A percentile compares a stretch with the other conserved stretches of the same genome.
Evolutionary conservation across 2,329 filamentous ascomycete genomes (phyloP).

Genomic region (Myotisia sp.): DNA sequence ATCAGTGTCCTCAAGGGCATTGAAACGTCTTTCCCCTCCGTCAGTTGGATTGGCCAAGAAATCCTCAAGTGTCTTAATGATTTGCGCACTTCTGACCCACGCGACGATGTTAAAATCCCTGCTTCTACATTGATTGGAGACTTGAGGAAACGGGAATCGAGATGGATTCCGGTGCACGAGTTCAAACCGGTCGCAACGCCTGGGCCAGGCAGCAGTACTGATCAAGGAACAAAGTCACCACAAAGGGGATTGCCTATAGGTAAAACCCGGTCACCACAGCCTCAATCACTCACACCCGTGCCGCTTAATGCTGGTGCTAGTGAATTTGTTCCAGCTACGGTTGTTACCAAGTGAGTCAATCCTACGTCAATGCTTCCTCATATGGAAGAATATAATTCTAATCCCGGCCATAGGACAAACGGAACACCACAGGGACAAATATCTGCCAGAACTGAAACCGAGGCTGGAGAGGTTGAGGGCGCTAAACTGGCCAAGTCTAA

Average conservation of each 20-base stretch:
- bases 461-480: conserved; percentile 35
- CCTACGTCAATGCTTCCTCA: no score
- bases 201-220: neutral
- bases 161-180: conserved; percentile 35
- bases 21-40: conserved; percentile 67
- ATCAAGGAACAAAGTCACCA: neutral
- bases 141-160: conserved; percentile 35
- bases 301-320: conserved; percentile 28
- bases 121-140: conserved; percentile 37
- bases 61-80: conserved; percentile 31
- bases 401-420: conserved; percentile 19
- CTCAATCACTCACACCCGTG: conserved; percentile 22
- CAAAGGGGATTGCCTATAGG: conserved; percentile 4
- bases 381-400: no score
- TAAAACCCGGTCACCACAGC: conserved; percentile 12
- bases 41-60: conserved; percentile 66
- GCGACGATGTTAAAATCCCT: conserved; percentile 37
- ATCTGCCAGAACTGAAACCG: conserved; percentile 24
- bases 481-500: conserved; percentile 26
- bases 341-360: conserved; percentile 23
- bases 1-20: conserved; percentile 77
- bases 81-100: conserved; percentile 29
- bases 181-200: conserved; percentile 20
- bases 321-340: conserved; percentile 26
- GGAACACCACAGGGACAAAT: conserved; percentile 16